A percentile compares a stretch with the other conserved stretches of the same genome.
Evolutionary conservation across 768 basidiomycete genomes (phyloP).

Genomic region (Phaffia australis): DNA sequence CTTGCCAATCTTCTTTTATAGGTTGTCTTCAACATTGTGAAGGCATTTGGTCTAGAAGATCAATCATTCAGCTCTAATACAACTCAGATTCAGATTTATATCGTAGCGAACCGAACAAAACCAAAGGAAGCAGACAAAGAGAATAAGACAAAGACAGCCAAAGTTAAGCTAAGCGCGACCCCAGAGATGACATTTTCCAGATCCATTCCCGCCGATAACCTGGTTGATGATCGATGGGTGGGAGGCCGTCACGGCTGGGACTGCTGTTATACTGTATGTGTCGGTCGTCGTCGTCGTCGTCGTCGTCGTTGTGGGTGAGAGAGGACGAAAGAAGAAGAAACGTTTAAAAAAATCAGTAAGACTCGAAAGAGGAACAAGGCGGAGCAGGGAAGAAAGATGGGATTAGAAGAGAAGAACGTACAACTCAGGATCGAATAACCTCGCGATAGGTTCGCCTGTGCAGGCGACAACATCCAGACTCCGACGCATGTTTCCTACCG

Average conservation of each 20-base stretch:
- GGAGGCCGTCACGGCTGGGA: conserved; percentile 39
- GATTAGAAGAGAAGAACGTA: conserved; percentile 6
- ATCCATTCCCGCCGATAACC: conserved; percentile 39
- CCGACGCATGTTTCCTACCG: conserved; percentile 40
- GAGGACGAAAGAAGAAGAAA: conserved; percentile 1
- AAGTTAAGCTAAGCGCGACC: not conserved
- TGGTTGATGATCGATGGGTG: conserved; percentile 37
- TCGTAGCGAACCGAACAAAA: too few species aligned
- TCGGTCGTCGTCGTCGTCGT: too few species aligned
- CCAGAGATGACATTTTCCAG: conserved; percentile 37
- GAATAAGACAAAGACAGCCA: too few species aligned
- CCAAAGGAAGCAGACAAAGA: too few species aligned
- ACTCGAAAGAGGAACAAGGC: not conserved
- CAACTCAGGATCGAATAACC: conserved; percentile 33
- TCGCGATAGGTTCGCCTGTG: conserved; percentile 34
- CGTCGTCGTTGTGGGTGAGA: too few species aligned
- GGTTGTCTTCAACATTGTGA: too few species aligned
- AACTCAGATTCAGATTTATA: too few species aligned
- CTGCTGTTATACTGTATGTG: conserved; percentile 37
- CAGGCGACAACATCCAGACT: conserved; percentile 36
- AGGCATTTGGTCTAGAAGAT: too few species aligned
- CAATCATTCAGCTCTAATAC: too few species aligned
- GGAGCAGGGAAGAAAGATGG: not conserved
- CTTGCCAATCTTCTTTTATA: too few species aligned
- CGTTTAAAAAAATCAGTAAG: conserved; percentile 2